These are phyloP conservation scores for Cutaneotrichosporon sp. DNA, from an alignment of 1,284 basidiomycete species.

Conservation along the genomic window DNA sequence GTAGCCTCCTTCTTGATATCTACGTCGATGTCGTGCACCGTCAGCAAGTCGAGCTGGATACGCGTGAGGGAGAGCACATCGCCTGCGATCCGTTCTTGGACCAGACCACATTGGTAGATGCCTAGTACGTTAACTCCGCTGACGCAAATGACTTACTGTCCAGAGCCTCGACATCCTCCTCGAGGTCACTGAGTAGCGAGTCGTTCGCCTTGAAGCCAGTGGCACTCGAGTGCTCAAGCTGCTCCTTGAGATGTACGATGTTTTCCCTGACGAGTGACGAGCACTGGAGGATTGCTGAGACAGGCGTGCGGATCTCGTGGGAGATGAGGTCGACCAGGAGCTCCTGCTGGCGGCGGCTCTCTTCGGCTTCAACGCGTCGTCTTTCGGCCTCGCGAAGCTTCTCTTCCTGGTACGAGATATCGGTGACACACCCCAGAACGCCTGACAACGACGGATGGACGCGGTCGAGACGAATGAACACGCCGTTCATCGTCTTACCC, in stretches of 20 bases:
- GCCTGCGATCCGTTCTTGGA: constrained; percentile 50
- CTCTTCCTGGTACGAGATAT: constrained; percentile 39
- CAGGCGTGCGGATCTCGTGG: constrained; percentile 40
- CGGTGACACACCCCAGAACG: constrained; percentile 38
- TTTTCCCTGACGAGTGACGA: constrained; percentile 46
- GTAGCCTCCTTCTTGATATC: constrained; percentile 33
- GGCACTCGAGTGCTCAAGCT: constrained; percentile 27
- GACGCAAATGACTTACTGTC: background rate
- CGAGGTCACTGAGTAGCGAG: constrained; percentile 38
- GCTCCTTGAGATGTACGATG: constrained; percentile 31
- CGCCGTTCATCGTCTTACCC: constrained; percentile 28
- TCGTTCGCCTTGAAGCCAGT: constrained; percentile 32
- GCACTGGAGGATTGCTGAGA: constrained; percentile 46
- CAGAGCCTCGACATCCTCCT: constrained; percentile 6
- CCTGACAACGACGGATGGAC: constrained; percentile 28
- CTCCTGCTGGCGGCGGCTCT: constrained; percentile 29
- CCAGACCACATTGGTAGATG: constrained; percentile 43
- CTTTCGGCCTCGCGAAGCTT: constrained; percentile 24
- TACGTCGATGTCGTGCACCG: constrained; percentile 28
- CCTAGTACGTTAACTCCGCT: background rate
- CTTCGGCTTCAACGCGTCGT: constrained; percentile 23
- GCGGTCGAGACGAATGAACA: constrained; percentile 37
- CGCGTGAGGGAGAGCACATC: constrained; percentile 48
- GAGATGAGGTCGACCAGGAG: constrained; percentile 33
- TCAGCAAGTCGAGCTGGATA: constrained; percentile 43